Conservation (phyloP, 2,329 filamentous ascomycete genomes). For the Pyrenochaeta sp. region DNA sequence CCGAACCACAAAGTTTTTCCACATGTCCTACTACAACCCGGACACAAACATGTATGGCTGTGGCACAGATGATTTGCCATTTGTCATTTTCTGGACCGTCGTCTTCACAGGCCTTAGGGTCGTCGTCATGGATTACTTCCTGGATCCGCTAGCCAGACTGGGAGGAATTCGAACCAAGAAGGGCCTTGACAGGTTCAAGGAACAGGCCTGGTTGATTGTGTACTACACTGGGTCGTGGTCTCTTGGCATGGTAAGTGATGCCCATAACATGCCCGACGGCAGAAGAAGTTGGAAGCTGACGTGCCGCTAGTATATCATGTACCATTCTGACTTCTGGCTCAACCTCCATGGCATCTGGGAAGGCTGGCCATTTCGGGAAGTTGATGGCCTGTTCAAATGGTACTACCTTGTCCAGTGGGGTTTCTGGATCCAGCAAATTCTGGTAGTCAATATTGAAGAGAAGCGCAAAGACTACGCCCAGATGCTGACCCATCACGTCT, state of each 20-base stretch:
- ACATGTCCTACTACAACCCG: slow-evolving; percentile 81
- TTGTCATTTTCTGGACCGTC: slow-evolving; percentile 79
- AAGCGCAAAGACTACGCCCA: slow-evolving; percentile 93
- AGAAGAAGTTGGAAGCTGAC: too few species aligned
- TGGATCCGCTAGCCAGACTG: slow-evolving; percentile 76
- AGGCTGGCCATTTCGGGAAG: slow-evolving; percentile 80
- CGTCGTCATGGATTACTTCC: slow-evolving; percentile 83
- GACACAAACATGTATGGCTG: slow-evolving; percentile 73
- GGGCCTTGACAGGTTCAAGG: slow-evolving; percentile 81
- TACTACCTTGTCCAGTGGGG: slow-evolving; percentile 91
- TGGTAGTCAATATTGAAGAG: slow-evolving; percentile 94
- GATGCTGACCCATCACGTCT: slow-evolving; percentile 94
- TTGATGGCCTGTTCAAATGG: slow-evolving; percentile 77
- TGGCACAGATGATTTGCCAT: slow-evolving; percentile 80
- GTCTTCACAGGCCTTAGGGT: slow-evolving; percentile 88
- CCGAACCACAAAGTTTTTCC: slow-evolving; percentile 87
- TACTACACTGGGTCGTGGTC: slow-evolving; percentile 86
- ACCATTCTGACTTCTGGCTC: slow-evolving; percentile 77
- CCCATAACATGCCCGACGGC: too few species aligned
- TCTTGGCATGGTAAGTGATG: slow-evolving; percentile 80
- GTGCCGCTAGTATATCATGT: slow-evolving; percentile 74
- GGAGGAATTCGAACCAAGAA: slow-evolving; percentile 80
- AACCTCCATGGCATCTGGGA: slow-evolving; percentile 82
- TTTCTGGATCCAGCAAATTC: slow-evolving; percentile 93
- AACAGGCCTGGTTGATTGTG: slow-evolving; percentile 89